These are phyloP conservation scores for Cladosporium halotolerans DNA, from an alignment of 2,329 filamentous ascomycete genomes.

Conservation along the genomic window DNA sequence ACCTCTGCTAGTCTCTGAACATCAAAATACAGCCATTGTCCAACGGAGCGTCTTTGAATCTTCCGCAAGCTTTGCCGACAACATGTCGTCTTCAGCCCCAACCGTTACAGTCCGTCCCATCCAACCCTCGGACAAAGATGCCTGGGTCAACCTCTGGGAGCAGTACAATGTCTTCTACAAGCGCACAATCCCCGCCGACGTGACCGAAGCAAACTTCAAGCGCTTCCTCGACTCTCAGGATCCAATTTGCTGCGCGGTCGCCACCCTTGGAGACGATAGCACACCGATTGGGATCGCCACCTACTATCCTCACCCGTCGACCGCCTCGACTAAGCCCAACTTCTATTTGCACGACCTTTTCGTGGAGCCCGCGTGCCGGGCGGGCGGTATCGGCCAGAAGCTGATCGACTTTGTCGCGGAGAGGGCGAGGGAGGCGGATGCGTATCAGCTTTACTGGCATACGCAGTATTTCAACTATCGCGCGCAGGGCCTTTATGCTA, in stretches of 20 bases:
- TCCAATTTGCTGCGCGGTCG: constrained; percentile 1
- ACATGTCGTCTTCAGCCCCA: background rate
- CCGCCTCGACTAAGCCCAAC: constrained; percentile 2
- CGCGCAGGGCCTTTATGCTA: constrained; percentile 8
- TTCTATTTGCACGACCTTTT: constrained; percentile 12
- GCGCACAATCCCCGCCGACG: constrained; percentile 7
- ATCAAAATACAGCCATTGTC: background rate
- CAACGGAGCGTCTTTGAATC: no score
- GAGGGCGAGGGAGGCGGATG: constrained; percentile 26
- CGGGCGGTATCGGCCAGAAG: constrained; percentile 51
- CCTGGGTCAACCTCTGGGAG: constrained; percentile 10
- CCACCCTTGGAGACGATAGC: background rate
- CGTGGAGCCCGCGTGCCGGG: constrained; percentile 3
- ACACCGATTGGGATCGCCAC: constrained; percentile 1
- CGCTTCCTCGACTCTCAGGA: constrained; percentile 7
- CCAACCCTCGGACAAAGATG: constrained; percentile 1
- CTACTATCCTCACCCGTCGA: constrained; percentile 5
- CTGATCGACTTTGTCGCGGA: constrained; percentile 74
- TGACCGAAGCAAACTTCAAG: constrained; percentile 9
- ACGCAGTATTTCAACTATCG: constrained; percentile 13
- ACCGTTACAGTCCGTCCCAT: constrained; percentile 6
- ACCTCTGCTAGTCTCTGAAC: no score
- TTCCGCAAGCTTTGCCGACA: no score
- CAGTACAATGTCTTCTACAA: constrained; percentile 13
- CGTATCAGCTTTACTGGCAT: constrained; percentile 12